phyloP scores from a whole-genome alignment of 129 eudicot species.

The Tagetes erecta region DNA sequence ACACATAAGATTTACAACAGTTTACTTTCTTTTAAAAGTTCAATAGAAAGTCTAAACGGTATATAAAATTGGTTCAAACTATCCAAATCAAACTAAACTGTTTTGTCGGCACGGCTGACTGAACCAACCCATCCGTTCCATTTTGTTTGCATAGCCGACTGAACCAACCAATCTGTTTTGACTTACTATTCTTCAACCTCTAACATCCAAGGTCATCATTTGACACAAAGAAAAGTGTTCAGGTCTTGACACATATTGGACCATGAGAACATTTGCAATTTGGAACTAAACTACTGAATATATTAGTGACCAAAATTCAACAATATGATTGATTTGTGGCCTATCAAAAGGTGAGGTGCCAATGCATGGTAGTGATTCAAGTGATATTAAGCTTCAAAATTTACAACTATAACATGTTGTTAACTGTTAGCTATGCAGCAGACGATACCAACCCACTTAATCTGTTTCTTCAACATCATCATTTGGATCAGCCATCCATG shows the following conservation, averaged over 20 bases:
- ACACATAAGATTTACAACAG: no score
- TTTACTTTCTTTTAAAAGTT: no score
- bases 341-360: slow-evolving; percentile 19
- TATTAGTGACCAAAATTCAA: slow-evolving; percentile 16
- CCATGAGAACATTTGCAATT: not conserved
- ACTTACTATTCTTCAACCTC: not conserved
- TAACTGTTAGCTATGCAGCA: slow-evolving; percentile 38
- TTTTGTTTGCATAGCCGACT: no score
- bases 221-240: not conserved
- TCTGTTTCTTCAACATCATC: slow-evolving; percentile 28
- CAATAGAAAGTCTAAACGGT: no score
- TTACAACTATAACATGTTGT: slow-evolving; percentile 16
- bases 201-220: not conserved
- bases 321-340: slow-evolving; percentile 10
- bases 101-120: no score
- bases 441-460: not conserved
- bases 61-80: no score
- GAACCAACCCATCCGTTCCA: no score
- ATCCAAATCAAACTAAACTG: no score
- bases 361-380: slow-evolving; percentile 3
- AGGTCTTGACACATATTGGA: not conserved
- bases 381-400: slow-evolving; percentile 23
- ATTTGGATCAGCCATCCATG: slow-evolving; percentile 72
- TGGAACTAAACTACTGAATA: slow-evolving; percentile 11
- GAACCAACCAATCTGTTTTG: no score